Base-by-base conservation (phyloP, 345 rosid genomes). In the Clarkia xantiana region DNA sequence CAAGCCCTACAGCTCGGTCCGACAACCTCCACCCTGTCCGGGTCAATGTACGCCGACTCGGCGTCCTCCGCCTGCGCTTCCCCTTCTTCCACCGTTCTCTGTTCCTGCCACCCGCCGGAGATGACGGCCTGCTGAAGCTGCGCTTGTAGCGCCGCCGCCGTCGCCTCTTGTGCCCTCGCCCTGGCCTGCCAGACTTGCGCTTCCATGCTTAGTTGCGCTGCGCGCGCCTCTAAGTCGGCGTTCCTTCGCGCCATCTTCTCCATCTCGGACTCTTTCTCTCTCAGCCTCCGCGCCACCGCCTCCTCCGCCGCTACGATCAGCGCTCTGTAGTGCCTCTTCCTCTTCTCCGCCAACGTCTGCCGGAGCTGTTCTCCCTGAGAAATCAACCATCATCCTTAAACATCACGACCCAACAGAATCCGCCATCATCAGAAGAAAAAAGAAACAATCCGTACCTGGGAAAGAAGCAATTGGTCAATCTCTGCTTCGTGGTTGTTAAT, bases 151-250 rank as follows among this genome's bases (percentile, higher is more conserved):
- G 88, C 69, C 10, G 86, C 84, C 22, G 89, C 97, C 36, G 82
- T 69, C 3, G 82, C 80, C 69, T 90, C 91, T 62, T 73, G 79
- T 12, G 84, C 80, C 55, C 81, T 53, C 14, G 94, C 97, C 72
- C 76, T 77, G 10, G 86, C 78, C 57, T 90, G 91, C 96, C 96
- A 90, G 2, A 71, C 84, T 66, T 83, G 86, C 19, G 88, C 71
- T 64, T 90, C 97, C 14, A 67, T 66, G 52, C 60, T 72, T 1
- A 90, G 88, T 45, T 86, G 95, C 12, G 86, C 63, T n/a, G 82
- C 88, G 44, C 91, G 91, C 48, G 93, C 81, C 58, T 83, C 84
- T 17, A 90, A 49, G 78, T 86, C 97, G 1, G 79, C 75, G 69
- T 86, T 79, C 38, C 76, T 76, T 45, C 86, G 79, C 23, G 71